Base-by-base conservation (phyloP, 148 eudicot species). In the Fagopyrum homotropicum region DNA sequence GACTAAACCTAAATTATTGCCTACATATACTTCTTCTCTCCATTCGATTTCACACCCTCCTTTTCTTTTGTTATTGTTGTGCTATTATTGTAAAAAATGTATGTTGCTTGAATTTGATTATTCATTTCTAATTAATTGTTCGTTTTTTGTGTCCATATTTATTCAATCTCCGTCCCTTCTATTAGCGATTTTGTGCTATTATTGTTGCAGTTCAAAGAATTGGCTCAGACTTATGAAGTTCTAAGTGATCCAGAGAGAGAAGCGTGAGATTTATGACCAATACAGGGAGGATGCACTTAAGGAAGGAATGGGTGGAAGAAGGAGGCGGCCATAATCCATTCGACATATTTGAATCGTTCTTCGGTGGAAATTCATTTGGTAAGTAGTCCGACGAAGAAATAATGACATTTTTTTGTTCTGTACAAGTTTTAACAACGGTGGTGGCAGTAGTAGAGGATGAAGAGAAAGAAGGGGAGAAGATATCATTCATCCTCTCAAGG, bases 221-320 rank as follows among this genome's bases (percentile, higher is more conserved):
- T 90, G 73, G 88, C 91, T 52, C 94, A 90, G 43, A 91, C 94
- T 44, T 90, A 90, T 81, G 94, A 90, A 81, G 91, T 90, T 15
- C 72, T 90, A 69, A 90, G 90, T 77, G 91, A 90, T 69, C 87
- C 89, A n/a, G n/a, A n/a, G n/a, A 4, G 94, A 90, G 79, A 90
- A 90, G 85, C 90, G 94, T 73, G 94, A 84, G 81, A 85, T 88
- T 6, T 90, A 88, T 75, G 90, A 90, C 73, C 83, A 90, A 77
- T 90, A 90, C 72, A 91, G 94, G 57, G 94, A 90, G 79, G 91
- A 90, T 83, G 94, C 90, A 45, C 94, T 90, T 80, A 90, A 90
- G 81, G 94, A 90, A 83, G 94, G 94, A 83, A 90, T 88, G 94
- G 94, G 89, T 5, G 90, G 91, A n/a, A n/a, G 91, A 91, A n/a